Base-by-base conservation (phyloP, 345 rosid genomes). In the Citrus australasica region DNA sequence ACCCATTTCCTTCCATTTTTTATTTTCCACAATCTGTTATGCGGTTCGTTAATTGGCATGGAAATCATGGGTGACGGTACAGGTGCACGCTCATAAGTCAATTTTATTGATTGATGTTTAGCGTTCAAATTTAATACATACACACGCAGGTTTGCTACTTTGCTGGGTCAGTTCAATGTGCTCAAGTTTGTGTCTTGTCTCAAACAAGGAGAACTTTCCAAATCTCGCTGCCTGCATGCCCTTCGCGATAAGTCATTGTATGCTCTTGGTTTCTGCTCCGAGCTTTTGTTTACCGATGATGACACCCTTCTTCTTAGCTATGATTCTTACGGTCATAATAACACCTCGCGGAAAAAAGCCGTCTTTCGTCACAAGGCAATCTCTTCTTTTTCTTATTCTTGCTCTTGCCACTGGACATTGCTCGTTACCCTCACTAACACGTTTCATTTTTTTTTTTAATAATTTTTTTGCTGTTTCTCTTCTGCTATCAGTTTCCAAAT, bases 161-260 rank as follows among this genome's bases (percentile, higher is more conserved):
- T 92, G 33, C 86, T 92, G 40, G 99, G 89, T 48, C 98, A 91
- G 81, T 96, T 96, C 86, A 91, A 96, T 84, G 75, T 83, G 74
- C 90, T 88, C 53, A 91, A 91, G 84, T 89, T 92, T 37, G 84
- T 85, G 17, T 89, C 97, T 6, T 82, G 86, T 60, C 69, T 94
- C 0, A 83, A 79, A 77, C 73, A 89, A 68, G 70, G 17, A 75
- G 21, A 74, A 21, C 21, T 38, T 81, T 58, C 79, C 81, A n/a
- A 79, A 0, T 80, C 89, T 24, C 81, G 89, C 25, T 84, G 85
- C 76, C 60, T 86, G 7, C 82, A 69, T 21, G 60, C 74, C 8
- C 84, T 94, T 62, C 86, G 82, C 42, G 93, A 94, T 42, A 90
- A 87, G 67, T 92, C 97, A 3, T 86, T 94, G 33, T 94, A 92